Conservation (phyloP, 2,329 filamentous ascomycete species). For the Coniella vitis region DNA sequence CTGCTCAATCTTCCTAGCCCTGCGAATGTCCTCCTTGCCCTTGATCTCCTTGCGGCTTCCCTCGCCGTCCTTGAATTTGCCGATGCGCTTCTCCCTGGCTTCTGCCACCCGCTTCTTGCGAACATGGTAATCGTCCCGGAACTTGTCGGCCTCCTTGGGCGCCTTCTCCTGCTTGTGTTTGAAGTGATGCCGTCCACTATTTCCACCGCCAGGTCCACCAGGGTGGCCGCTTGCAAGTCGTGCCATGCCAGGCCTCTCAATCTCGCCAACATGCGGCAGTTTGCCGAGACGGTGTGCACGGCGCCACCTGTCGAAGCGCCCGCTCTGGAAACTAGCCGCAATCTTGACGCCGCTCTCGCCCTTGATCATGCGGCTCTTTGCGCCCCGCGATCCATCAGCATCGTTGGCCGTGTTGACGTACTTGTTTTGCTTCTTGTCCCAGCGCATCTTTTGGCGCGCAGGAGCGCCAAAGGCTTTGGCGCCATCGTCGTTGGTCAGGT, state of each 20-base stretch:
- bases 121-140: constrained; percentile 80
- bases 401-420: constrained; percentile 91
- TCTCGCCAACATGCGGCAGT: constrained; percentile 76
- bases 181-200: constrained; percentile 52
- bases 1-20: constrained; percentile 71
- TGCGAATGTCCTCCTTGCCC: constrained; percentile 76
- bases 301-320: constrained; percentile 89
- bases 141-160: constrained; percentile 90
- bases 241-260: constrained; percentile 47
- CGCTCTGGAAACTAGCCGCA: constrained; percentile 84
- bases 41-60: constrained; percentile 74
- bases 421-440: constrained; percentile 96
- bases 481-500: constrained; percentile 82
- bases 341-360: constrained; percentile 96
- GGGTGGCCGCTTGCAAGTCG: constrained; percentile 25
- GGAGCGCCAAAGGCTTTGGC: constrained; percentile 73
- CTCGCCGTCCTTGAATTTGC: constrained; percentile 64
- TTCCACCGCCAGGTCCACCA: constrained; percentile 23
- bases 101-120: constrained; percentile 86
- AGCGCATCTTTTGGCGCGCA: constrained; percentile 71
- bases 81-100: constrained; percentile 77
- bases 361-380: constrained; percentile 57
- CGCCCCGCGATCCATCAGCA: constrained; percentile 75
- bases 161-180: constrained; percentile 83
- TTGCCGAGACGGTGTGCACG: constrained; percentile 74